phyloP scores from a whole-genome alignment of 2,329 filamentous ascomycete species.

The Colletotrichum somersetense region DNA sequence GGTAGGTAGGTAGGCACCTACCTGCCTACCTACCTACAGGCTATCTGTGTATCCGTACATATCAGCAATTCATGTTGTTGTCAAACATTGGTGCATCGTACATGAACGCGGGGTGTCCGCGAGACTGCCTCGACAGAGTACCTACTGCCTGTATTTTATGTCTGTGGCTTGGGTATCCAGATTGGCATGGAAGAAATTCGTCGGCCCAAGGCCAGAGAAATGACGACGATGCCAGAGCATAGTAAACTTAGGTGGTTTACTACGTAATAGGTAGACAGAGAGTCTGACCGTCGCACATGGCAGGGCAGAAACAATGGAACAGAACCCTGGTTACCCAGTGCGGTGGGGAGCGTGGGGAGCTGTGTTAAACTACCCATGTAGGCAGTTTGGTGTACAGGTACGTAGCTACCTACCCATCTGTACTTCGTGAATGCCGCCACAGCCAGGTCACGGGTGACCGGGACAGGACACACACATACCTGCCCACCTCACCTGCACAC shows the following conservation, averaged over 20 bases:
- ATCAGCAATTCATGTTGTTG: neutral
- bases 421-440: neutral
- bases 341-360: neutral
- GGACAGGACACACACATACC: neutral
- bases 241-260: too few species aligned
- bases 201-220: neutral
- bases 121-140: neutral
- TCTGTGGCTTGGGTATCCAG: neutral
- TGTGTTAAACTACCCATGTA: neutral
- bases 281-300: constrained; percentile 2
- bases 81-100: neutral
- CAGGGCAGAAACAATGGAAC: constrained; percentile 15
- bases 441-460: neutral
- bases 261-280: neutral
- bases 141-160: too few species aligned
- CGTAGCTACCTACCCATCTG: too few species aligned
- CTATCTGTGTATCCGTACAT: too few species aligned
- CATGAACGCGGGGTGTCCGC: too few species aligned
- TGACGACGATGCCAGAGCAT: constrained; percentile 9
- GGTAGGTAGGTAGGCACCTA: too few species aligned
- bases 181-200: neutral
- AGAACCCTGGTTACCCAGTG: neutral
- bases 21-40: too few species aligned
- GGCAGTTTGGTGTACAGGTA: too few species aligned
- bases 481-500: neutral